phyloP scores from a whole-genome alignment of 108 stramenopile genomes.

The Schizochytrium sp. region DNA sequence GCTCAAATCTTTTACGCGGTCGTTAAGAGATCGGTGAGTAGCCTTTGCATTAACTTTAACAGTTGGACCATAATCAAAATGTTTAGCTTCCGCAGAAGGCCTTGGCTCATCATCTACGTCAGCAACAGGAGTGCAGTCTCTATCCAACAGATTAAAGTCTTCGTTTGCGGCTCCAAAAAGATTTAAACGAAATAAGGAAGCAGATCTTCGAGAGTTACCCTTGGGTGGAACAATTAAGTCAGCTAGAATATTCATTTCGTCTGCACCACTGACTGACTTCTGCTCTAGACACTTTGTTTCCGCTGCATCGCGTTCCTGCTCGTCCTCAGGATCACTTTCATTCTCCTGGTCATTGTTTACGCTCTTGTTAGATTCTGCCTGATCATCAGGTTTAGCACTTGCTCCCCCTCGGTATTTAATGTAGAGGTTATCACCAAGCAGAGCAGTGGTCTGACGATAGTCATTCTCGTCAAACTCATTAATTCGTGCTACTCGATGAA shows the following conservation, averaged over 20 bases:
- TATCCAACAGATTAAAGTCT: neutral
- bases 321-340: neutral
- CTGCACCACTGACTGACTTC: conserved; percentile 5
- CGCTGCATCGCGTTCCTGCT: neutral
- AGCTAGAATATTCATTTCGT: conserved; percentile 47
- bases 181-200: conserved; percentile 23
- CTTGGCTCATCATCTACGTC: too few species aligned
- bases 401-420: neutral
- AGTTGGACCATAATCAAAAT: neutral
- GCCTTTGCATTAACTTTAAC: conserved; percentile 55
- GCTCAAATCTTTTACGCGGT: conserved; percentile 4
- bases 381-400: conserved; percentile 21
- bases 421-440: conserved; percentile 33
- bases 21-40: neutral
- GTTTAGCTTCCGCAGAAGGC: neutral
- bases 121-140: neutral
- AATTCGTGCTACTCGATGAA: neutral
- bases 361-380: neutral
- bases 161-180: conserved; percentile 24
- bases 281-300: neutral
- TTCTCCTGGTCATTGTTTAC: neutral
- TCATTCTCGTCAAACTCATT: neutral
- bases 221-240: conserved; percentile 13
- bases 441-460: neutral
- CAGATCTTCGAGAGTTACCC: neutral